Evolutionary conservation across 805 yeast genomes (phyloP).

Genomic region (Zygotorulaspora chibaensis): DNA sequence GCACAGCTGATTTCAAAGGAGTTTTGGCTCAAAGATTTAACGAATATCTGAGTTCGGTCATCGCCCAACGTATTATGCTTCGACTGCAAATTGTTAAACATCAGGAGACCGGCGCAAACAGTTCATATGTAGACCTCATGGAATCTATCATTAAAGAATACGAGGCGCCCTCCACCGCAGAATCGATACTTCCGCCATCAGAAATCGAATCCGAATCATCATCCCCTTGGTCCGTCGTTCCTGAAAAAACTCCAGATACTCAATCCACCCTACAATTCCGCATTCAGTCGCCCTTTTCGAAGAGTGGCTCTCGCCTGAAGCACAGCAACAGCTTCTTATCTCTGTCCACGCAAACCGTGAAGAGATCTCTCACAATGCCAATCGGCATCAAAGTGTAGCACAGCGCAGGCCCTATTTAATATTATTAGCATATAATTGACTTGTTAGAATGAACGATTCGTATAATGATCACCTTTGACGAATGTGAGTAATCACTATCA

Average conservation of each 20-base stretch:
- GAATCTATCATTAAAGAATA: conserved; percentile 15
- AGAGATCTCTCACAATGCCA: conserved; percentile 32
- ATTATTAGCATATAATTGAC: no score
- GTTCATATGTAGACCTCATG: conserved; percentile 11
- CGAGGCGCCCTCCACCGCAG: conserved; percentile 11
- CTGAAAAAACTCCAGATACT: conserved; percentile 3
- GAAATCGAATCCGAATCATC: background rate
- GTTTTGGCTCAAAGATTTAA: conserved; percentile 14
- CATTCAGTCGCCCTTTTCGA: conserved; percentile 12
- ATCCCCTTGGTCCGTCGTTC: no score
- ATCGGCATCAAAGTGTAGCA: conserved; percentile 28
- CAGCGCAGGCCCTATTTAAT: background rate
- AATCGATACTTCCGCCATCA: background rate
- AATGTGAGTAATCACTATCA: no score
- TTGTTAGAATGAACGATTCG: no score
- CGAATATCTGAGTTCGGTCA: conserved; percentile 24
- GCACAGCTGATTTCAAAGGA: conserved; percentile 7
- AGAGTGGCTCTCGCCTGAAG: conserved; percentile 4
- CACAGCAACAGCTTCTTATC: conserved; percentile 20
- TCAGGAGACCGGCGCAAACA: conserved; percentile 17
- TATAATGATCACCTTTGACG: no score
- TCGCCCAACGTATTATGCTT: conserved; percentile 27
- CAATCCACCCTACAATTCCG: conserved; percentile 1
- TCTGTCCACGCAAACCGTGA: conserved; percentile 16
- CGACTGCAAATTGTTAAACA: conserved; percentile 27